Evolutionary conservation across 306 rosid genomes (phyloP).

Genomic region (Oemleria cerasiformis): DNA sequence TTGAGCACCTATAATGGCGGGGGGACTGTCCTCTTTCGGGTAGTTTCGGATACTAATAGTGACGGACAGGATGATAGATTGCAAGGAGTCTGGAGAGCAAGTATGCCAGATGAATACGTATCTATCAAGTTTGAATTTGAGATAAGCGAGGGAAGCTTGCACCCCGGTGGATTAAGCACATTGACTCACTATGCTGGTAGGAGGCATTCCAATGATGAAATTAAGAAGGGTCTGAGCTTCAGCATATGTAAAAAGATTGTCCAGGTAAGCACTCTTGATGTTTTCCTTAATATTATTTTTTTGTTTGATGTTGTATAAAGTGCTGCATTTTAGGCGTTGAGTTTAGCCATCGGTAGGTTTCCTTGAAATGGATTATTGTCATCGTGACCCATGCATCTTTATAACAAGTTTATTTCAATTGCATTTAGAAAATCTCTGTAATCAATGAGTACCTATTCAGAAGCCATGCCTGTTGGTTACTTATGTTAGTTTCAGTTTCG

Average conservation of each 20-base stretch:
- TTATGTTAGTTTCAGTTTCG: not conserved
- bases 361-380: not conserved
- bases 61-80: constrained; percentile 42
- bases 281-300: not conserved
- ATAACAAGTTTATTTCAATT: not conserved
- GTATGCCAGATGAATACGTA: constrained; percentile 37
- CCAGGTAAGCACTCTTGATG: constrained; percentile 38
- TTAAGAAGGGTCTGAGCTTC: constrained; percentile 59
- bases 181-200: constrained; percentile 29
- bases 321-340: not conserved
- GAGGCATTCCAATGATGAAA: constrained; percentile 38
- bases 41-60: constrained; percentile 28
- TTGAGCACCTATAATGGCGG: constrained; percentile 40
- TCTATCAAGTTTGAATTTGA: constrained; percentile 57
- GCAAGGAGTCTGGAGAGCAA: constrained; percentile 47
- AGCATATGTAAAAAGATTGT: constrained; percentile 63
- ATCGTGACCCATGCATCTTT: not conserved
- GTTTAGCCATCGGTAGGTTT: not conserved
- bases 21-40: constrained; percentile 44
- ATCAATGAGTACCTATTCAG: not conserved
- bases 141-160: constrained; percentile 35
- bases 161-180: constrained; percentile 35
- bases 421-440: not conserved
- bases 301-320: not conserved
- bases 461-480: not conserved